phyloP scores from a whole-genome alignment of 78 protist species.

The Pigoraptor vietnamica region DNA sequence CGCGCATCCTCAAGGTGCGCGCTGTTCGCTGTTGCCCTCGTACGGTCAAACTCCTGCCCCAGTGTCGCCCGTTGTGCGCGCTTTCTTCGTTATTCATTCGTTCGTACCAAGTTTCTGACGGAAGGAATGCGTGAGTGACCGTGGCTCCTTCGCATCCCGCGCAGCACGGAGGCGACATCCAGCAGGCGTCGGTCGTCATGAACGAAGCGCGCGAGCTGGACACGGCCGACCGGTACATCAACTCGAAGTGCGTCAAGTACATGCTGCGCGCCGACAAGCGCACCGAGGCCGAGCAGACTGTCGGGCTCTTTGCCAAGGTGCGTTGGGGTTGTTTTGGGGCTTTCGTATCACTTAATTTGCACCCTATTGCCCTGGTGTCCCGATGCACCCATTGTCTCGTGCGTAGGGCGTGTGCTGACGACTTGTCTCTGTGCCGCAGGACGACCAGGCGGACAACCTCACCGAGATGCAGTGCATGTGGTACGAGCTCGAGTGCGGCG shows the following conservation, averaged over 20 bases:
- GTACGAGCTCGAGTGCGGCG: conserved; percentile 59
- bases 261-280: conserved; percentile 48
- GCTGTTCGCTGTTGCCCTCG: neutral
- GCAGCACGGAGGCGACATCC: conserved; percentile 70
- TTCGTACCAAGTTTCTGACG: no score
- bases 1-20: conserved; percentile 50
- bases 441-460: conserved; percentile 17
- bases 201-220: conserved; percentile 77
- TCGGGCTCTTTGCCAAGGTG: conserved; percentile 51
- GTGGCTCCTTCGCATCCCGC: neutral
- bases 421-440: no score
- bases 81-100: no score
- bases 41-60: neutral
- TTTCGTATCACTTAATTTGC: neutral
- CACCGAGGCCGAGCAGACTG: conserved; percentile 40
- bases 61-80: neutral
- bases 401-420: no score
- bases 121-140: no score
- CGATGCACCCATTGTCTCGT: no score
- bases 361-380: neutral
- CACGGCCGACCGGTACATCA: conserved; percentile 85
- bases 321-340: conserved; percentile 14
- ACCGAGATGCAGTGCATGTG: conserved; percentile 79
- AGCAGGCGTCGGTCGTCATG: conserved; percentile 46
- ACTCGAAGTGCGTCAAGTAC: conserved; percentile 64